These are phyloP conservation scores for Cerrena zonata DNA, from an alignment of 1,284 basidiomycete species.

Conservation along the genomic window DNA sequence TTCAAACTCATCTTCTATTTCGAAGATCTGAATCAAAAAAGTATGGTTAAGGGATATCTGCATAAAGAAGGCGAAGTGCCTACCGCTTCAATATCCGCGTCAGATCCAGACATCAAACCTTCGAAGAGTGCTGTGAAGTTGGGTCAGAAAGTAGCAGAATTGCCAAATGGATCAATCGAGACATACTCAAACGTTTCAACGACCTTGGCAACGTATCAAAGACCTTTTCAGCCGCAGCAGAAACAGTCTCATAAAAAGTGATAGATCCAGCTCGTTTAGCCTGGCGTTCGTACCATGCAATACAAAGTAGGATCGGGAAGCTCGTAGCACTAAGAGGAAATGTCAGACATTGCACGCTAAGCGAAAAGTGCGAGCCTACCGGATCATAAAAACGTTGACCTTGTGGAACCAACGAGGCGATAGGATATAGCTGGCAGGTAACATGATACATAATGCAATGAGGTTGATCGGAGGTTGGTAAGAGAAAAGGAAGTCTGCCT, in stretches of 20 bases:
- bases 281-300: conserved; percentile 82
- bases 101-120: conserved; percentile 59
- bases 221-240: conserved; percentile 59
- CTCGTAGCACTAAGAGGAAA: conserved; percentile 75
- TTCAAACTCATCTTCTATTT: conserved; percentile 70
- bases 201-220: conserved; percentile 68
- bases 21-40: conserved; percentile 60
- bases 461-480: conserved; percentile 90
- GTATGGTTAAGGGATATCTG: conserved; percentile 2
- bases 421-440: conserved; percentile 76
- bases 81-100: conserved; percentile 71
- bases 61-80: conserved; percentile 20
- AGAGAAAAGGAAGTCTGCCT: conserved; percentile 84
- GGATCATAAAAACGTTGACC: too few species aligned
- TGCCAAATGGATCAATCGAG: conserved; percentile 5
- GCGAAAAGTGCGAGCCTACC: conserved; percentile 7
- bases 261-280: conserved; percentile 56
- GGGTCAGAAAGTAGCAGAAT: conserved; percentile 9
- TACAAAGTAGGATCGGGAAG: conserved; percentile 77
- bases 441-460: conserved; percentile 74
- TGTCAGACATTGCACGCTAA: conserved; percentile 3
- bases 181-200: conserved; percentile 67
- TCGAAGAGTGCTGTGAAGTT: conserved; percentile 66
- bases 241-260: conserved; percentile 68
- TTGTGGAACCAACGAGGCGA: conserved; percentile 82